Evolutionary conservation across 1,284 basidiomycete genomes (phyloP).

Genomic region (Ceratobasidium sp.): DNA sequence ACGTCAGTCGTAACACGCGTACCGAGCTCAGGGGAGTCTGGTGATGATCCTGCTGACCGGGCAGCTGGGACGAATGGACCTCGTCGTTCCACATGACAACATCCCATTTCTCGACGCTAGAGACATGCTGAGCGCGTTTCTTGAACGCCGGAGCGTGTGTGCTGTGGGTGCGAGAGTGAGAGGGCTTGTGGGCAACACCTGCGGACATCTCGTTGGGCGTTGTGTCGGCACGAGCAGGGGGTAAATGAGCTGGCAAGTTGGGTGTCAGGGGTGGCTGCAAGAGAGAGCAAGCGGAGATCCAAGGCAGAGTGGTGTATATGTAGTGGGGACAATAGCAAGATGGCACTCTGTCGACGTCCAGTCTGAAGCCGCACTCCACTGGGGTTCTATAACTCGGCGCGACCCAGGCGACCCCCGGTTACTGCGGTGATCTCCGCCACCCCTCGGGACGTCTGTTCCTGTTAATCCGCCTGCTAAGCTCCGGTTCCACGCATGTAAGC

Average conservation of each 20-base stretch:
- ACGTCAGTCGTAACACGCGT: neutral
- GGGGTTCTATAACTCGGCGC: neutral
- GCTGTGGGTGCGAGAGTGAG: conserved; percentile 4
- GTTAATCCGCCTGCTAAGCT: neutral
- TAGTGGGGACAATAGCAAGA: neutral
- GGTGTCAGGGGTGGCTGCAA: conserved; percentile 5
- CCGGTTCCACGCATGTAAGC: conserved; percentile 10
- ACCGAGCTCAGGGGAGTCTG: conserved; percentile 15
- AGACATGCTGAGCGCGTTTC: conserved; percentile 29
- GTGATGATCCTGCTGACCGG: neutral
- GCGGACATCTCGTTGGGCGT: conserved; percentile 16
- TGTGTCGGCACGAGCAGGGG: conserved; percentile 1
- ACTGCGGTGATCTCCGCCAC: neutral
- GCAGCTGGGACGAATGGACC: conserved; percentile 25
- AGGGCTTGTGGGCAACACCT: neutral
- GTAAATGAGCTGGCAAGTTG: neutral
- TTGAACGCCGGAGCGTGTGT: conserved; percentile 29
- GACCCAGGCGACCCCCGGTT: conserved; percentile 10
- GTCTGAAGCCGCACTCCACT: conserved; percentile 8
- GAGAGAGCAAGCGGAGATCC: neutral
- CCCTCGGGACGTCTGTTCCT: conserved; percentile 21
- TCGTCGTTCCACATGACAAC: conserved; percentile 38
- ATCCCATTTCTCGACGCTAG: conserved; percentile 39
- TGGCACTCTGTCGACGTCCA: conserved; percentile 13
- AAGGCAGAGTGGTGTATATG: neutral